Evolutionary conservation across 164 flowering plant genomes (phyloP), one percentile per base, ranked within the genome.

Genomic region (Amborella trichopoda): DNA sequence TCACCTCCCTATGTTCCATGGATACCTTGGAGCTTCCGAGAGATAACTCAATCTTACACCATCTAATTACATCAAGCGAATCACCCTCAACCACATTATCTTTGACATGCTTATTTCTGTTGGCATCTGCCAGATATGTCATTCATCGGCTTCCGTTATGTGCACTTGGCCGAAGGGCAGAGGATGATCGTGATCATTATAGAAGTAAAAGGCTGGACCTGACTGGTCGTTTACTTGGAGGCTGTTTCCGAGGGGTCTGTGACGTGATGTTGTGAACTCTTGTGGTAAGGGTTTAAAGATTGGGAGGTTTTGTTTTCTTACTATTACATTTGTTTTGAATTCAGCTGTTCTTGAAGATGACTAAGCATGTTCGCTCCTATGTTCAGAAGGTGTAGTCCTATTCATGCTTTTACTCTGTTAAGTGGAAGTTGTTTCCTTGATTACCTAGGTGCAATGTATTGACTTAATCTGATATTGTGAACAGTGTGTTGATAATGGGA

Each of bases 161-260:
- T 72, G 97, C 95, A 1, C 71, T 88, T 67, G 97, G 89, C 14
- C 94, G 97, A 57, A 78, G 97, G 63, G 70, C 94, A 40, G 99
- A 88, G 63, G 99, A 93, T 68, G 99, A 93, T 59, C 72, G 99
- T 53, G 99, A 93, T 72, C 99, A 93, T 62, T 93, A 93, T 60
- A 94, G 95, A 4, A 93, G 88, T 62, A 93, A 93, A 62, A 77
- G 99, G 66, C 77, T 91, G 51, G 99, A 91, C 60, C 99, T 91
- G 62, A 96, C 99, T 60, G 96, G 99, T 62, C 99, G 96, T 40
- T 62, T 93, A 63, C 87, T 93, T 54, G 96, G 94, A 45, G 94
- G 97, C 59, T 59, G 88, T 11, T 93, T 93, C 54, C 68, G 99
- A 72, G 79, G 79, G 95, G 95, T 89, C 50, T 55, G 73, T 66